Conservation (phyloP, 441 rosid species). For the Adansonia gregorii region DNA sequence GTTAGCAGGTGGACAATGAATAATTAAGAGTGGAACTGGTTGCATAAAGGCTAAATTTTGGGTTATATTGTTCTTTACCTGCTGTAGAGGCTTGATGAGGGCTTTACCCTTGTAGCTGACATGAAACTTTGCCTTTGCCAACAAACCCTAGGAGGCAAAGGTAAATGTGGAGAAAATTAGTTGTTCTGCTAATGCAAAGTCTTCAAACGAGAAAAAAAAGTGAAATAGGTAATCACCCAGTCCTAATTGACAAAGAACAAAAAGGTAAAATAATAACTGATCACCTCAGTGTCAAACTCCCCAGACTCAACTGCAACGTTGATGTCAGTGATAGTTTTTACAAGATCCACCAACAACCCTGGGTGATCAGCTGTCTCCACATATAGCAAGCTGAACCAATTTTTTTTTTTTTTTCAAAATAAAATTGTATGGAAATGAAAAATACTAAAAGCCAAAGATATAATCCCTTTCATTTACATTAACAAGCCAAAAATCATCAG, state of each 20-base stretch:
- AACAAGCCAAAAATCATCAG: not conserved
- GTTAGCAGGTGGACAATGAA: not conserved
- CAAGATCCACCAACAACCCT: conserved; percentile 90
- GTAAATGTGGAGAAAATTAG: not conserved
- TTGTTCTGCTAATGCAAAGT: not conserved
- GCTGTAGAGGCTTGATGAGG: conserved; percentile 90
- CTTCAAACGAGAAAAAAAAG: not conserved
- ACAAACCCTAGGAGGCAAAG: conserved; percentile 62
- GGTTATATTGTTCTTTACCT: conserved; percentile 46
- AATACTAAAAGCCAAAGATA: conserved; percentile 1
- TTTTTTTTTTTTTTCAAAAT: not conserved
- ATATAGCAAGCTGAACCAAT: conserved; percentile 66
- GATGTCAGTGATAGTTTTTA: conserved; percentile 76
- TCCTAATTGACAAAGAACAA: not conserved
- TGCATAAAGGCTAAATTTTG: not conserved
- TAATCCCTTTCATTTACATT: not conserved
- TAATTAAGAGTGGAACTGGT: not conserved
- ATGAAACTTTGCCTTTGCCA: conserved; percentile 96
- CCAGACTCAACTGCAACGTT: conserved; percentile 86
- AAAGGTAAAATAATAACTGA: not conserved
- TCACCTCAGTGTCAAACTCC: conserved; percentile 92
- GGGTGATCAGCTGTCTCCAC: conserved; percentile 96
- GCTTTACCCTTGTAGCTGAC: conserved; percentile 87
- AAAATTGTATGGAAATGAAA: not conserved
- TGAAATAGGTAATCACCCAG: not conserved